Conservation (phyloP, 2,329 filamentous ascomycete genomes). For the Ilyonectria mors-panacis region DNA sequence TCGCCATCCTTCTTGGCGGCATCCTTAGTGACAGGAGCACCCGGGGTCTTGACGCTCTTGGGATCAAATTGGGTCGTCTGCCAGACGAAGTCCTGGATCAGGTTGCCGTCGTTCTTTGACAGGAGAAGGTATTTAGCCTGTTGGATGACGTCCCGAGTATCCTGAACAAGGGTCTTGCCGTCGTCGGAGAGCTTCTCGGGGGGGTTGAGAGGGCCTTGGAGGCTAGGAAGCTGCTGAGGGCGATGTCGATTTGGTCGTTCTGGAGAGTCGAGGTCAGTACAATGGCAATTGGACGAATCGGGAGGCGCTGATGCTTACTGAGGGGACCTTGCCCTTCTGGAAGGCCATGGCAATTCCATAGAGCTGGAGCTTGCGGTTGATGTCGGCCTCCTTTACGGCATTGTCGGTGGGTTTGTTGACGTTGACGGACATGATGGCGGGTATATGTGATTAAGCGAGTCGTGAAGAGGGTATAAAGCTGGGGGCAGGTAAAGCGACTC, state of each 20-base stretch:
- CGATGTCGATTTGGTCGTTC: slow-evolving; percentile 97
- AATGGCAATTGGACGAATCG: neutral
- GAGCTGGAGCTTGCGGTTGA: slow-evolving; percentile 94
- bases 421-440: slow-evolving; percentile 54
- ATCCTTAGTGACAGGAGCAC: slow-evolving; percentile 80
- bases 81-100: slow-evolving; percentile 98
- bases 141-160: slow-evolving; percentile 84
- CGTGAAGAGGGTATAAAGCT: slow-evolving; percentile 18
- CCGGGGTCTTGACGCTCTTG: slow-evolving; percentile 73
- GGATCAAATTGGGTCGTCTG: slow-evolving; percentile 84
- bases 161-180: slow-evolving; percentile 82
- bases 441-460: slow-evolving; percentile 36
- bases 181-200: slow-evolving; percentile 85
- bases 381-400: slow-evolving; percentile 85
- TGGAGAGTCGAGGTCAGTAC: slow-evolving; percentile 52
- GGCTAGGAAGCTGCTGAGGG: slow-evolving; percentile 87
- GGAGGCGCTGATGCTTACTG: slow-evolving; percentile 68
- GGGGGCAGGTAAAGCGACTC: slow-evolving; percentile 17
- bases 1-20: slow-evolving; percentile 86
- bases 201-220: slow-evolving; percentile 79
- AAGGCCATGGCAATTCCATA: slow-evolving; percentile 94
- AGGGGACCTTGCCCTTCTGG: slow-evolving; percentile 89
- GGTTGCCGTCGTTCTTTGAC: slow-evolving; percentile 94
- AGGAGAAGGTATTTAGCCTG: slow-evolving; percentile 88
- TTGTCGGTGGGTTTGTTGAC: slow-evolving; percentile 83